These are phyloP conservation scores for Salix dunnii DNA, from an alignment of 345 rosid genomes.

Conservation along the genomic window DNA sequence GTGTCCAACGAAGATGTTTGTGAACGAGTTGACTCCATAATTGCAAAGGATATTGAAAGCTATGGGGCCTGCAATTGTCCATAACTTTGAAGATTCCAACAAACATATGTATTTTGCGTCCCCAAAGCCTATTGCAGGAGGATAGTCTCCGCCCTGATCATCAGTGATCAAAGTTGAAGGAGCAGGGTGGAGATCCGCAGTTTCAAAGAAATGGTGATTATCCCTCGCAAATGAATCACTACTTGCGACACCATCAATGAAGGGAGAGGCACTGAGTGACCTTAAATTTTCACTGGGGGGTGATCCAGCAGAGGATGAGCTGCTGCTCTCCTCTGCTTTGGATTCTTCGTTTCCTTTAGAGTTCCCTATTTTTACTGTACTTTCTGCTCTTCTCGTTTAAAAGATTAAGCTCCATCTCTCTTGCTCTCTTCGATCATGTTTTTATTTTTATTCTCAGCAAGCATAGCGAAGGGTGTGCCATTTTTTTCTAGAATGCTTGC, in stretches of 20 bases:
- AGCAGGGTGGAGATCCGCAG: conserved; percentile 58
- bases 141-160: conserved; percentile 52
- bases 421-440: not conserved
- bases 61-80: conserved; percentile 86
- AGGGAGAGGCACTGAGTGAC: conserved; percentile 12
- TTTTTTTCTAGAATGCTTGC: conserved; percentile 12
- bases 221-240: not conserved
- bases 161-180: conserved; percentile 40
- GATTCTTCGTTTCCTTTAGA: conserved; percentile 37
- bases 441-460: not conserved
- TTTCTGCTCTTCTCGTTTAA: not conserved
- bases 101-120: conserved; percentile 50
- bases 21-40: conserved; percentile 81
- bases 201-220: conserved; percentile 24
- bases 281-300: conserved; percentile 9
- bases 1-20: conserved; percentile 91
- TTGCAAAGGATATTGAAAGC: conserved; percentile 86
- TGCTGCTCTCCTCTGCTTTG: conserved; percentile 28
- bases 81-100: conserved; percentile 58
- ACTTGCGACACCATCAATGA: conserved; percentile 7
- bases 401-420: not conserved
- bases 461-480: not conserved
- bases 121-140: conserved; percentile 34
- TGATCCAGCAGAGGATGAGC: conserved; percentile 35
- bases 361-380: conserved; percentile 38